phyloP scores from a whole-genome alignment of 2,329 filamentous ascomycete genomes.

The Nigrograna mackinnonii region DNA sequence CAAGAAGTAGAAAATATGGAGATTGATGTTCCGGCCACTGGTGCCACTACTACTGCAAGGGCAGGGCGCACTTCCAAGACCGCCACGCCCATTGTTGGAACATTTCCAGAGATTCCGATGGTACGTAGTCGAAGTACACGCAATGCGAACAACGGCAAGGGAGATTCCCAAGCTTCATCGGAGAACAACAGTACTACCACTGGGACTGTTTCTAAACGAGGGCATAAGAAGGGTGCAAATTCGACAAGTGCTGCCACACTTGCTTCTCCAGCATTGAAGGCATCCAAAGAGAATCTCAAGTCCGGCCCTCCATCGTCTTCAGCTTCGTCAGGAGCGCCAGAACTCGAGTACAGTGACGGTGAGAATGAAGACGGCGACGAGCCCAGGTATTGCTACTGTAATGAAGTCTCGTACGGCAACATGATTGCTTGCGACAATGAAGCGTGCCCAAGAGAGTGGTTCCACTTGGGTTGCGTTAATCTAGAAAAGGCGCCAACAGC shows the following conservation, averaged over 20 bases:
- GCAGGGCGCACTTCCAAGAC: conserved; percentile 51
- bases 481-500: conserved; percentile 60
- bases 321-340: conserved; percentile 34
- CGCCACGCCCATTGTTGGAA: conserved; percentile 49
- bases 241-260: conserved; percentile 20
- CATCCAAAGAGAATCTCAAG: conserved; percentile 19
- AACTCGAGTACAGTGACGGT: conserved; percentile 34
- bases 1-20: conserved; percentile 47
- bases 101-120: conserved; percentile 47
- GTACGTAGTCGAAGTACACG: conserved; percentile 47
- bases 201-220: conserved; percentile 37
- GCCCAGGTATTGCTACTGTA: conserved; percentile 68
- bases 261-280: conserved; percentile 32
- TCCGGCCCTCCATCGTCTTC: conserved; percentile 35
- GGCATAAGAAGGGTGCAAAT: conserved; percentile 37
- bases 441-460: conserved; percentile 67
- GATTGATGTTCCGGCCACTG: conserved; percentile 30
- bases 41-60: conserved; percentile 33
- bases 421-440: conserved; percentile 72
- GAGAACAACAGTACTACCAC: conserved; percentile 42
- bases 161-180: conserved; percentile 40
- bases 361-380: conserved; percentile 49
- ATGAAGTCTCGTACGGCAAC: conserved; percentile 66
- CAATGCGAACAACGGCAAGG: conserved; percentile 33
- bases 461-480: conserved; percentile 67